Percentiles rank a stretch among this genome's conserved stretches.
These are phyloP conservation scores for Alnus glutinosa DNA, from an alignment of 306 rosid genomes.

Conservation along the genomic window DNA sequence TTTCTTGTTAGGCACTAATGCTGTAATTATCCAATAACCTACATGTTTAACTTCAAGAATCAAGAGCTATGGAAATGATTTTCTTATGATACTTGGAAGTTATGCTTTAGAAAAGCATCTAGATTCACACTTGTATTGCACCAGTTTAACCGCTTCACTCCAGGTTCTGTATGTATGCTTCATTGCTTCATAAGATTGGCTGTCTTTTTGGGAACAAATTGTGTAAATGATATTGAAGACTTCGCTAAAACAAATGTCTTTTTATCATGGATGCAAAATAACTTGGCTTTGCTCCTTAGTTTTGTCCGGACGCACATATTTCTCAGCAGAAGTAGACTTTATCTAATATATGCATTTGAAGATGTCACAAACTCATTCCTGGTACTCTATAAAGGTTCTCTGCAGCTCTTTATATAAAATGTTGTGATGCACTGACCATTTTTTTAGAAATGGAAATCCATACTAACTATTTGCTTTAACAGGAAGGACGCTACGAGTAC, in stretches of 20 bases:
- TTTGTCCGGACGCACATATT: background rate
- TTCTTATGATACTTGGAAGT: background rate
- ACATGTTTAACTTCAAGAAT: background rate
- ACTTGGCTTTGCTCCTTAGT: background rate
- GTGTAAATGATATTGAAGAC: background rate
- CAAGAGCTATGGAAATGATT: background rate
- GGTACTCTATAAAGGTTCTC: background rate
- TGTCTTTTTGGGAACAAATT: background rate
- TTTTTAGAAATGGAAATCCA: slow-evolving; percentile 10
- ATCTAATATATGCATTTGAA: background rate
- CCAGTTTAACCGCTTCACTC: background rate
- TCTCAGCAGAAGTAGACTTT: background rate
- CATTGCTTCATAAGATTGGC: background rate
- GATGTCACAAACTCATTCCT: background rate
- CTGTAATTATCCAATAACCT: background rate
- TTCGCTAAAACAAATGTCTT: background rate
- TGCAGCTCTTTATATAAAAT: slow-evolving; percentile 4
- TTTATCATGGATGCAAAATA: background rate
- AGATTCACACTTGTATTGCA: background rate
- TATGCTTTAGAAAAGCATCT: background rate
- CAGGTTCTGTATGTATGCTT: background rate
- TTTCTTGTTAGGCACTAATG: background rate
- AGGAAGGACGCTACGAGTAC: slow-evolving; percentile 97
- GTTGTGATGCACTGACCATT: slow-evolving; percentile 4
- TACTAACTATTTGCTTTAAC: slow-evolving; percentile 14